Percentiles rank a stretch among this genome's conserved stretches.
Evolutionary conservation across 1,284 basidiomycete species (phyloP).

Genomic region (Inonotus hispidus): DNA sequence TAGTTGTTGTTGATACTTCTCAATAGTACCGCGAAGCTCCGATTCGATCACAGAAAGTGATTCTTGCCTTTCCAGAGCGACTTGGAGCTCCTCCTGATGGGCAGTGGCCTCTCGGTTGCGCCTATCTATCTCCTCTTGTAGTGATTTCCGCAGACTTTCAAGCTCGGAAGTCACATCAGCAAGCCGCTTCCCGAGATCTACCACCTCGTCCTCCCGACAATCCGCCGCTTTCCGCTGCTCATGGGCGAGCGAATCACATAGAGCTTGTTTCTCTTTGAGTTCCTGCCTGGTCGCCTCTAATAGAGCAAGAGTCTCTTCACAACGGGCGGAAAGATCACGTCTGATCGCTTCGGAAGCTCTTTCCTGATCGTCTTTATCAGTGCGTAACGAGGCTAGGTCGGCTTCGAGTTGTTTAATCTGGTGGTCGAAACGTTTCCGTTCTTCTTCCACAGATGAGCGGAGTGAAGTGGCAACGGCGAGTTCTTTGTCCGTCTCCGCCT

Average conservation of each 20-base stretch:
- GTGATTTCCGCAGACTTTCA: constrained; percentile 13
- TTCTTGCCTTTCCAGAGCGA: constrained; percentile 15
- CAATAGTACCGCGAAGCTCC: constrained; percentile 22
- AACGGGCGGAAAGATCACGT: constrained; percentile 9
- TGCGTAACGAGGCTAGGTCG: constrained; percentile 22
- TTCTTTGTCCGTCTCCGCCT: constrained; percentile 2
- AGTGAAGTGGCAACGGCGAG: constrained; percentile 1
- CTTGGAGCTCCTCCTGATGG: constrained; percentile 17
- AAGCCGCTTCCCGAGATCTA: constrained; percentile 23
- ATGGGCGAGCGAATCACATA: constrained; percentile 2
- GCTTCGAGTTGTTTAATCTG: constrained; percentile 23
- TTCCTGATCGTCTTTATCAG: constrained; percentile 1
- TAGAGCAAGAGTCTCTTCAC: not conserved
- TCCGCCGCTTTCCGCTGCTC: not conserved
- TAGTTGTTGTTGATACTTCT: constrained; percentile 26
- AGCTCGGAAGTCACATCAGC: constrained; percentile 8
- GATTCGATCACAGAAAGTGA: constrained; percentile 16
- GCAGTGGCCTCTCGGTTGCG: constrained; percentile 11
- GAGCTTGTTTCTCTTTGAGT: constrained; percentile 7
- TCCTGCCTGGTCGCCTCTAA: constrained; percentile 8
- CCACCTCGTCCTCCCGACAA: constrained; percentile 9
- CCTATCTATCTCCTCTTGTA: constrained; percentile 25
- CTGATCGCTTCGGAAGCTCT: not conserved
- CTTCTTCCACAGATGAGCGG: constrained; percentile 10
- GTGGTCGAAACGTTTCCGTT: not conserved